phyloP scores from a whole-genome alignment of 1,284 basidiomycete genomes.

The Polyporus tsugae region DNA sequence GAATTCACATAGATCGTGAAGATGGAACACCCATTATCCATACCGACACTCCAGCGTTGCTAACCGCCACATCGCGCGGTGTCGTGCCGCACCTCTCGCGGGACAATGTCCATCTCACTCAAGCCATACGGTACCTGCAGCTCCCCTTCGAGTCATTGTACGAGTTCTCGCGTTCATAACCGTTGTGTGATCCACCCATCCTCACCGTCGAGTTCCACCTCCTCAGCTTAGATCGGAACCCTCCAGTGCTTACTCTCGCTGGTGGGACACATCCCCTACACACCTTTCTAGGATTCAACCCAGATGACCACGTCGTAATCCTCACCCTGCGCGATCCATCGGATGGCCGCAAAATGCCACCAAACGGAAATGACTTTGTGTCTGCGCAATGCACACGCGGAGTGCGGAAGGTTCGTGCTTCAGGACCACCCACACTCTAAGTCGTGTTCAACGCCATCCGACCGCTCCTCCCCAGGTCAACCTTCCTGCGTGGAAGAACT shows the following conservation, averaged over 20 bases:
- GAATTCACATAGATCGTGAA: conserved; percentile 26
- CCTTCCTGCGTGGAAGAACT: conserved; percentile 59
- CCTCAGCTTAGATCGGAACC: conserved; percentile 64
- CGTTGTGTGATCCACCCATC: conserved; percentile 3
- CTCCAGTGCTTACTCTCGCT: conserved; percentile 67
- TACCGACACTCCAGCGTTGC: conserved; percentile 66
- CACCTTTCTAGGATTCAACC: conserved; percentile 62
- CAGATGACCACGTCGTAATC: conserved; percentile 58
- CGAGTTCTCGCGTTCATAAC: conserved; percentile 45
- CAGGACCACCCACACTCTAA: conserved; percentile 1
- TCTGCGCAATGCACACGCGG: conserved; percentile 71
- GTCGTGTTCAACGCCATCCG: conserved; percentile 8
- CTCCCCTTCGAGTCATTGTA: conserved; percentile 85
- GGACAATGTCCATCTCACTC: conserved; percentile 60
- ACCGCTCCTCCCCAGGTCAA: conserved; percentile 54
- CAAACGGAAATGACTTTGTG: conserved; percentile 68
- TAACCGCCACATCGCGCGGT: conserved; percentile 74
- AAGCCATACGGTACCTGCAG: conserved; percentile 67
- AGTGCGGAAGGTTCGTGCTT: conserved; percentile 63
- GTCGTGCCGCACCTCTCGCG: conserved; percentile 76
- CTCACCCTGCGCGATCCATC: conserved; percentile 72
- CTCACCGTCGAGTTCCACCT: conserved; percentile 1
- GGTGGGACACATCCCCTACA: conserved; percentile 61
- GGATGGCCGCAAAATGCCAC: conserved; percentile 70
- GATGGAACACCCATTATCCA: conserved; percentile 36